Conservation (phyloP, 495 filamentous ascomycete species). For the Penicillium lagena region DNA sequence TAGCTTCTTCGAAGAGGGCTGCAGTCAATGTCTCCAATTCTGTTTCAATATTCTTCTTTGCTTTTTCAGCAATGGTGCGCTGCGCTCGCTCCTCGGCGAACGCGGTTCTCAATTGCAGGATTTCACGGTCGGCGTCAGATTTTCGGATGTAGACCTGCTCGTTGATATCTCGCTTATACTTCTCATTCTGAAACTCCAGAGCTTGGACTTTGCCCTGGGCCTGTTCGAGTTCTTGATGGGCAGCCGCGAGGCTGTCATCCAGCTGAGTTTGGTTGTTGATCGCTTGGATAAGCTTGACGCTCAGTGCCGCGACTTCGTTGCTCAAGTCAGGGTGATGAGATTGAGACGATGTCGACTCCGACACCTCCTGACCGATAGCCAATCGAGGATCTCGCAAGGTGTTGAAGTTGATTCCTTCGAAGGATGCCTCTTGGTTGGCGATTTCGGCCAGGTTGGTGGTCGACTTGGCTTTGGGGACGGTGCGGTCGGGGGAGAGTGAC, state of each 20-base stretch:
- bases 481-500: slow-evolving; percentile 32
- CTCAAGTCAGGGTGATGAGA: slow-evolving; percentile 71
- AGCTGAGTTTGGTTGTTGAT: slow-evolving; percentile 95
- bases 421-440: slow-evolving; percentile 7
- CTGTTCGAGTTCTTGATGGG: slow-evolving; percentile 77
- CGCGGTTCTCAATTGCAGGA: slow-evolving; percentile 60
- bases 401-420: slow-evolving; percentile 37
- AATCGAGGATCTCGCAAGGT: slow-evolving; percentile 47
- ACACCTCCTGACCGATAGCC: slow-evolving; percentile 24
- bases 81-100: slow-evolving; percentile 56
- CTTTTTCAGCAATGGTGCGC: slow-evolving; percentile 56
- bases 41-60: slow-evolving; percentile 66
- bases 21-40: slow-evolving; percentile 87
- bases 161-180: slow-evolving; percentile 65
- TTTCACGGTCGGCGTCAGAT: slow-evolving; percentile 61
- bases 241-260: slow-evolving; percentile 78
- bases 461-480: slow-evolving; percentile 38
- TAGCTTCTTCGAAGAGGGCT: slow-evolving; percentile 91
- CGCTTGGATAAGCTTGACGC: slow-evolving; percentile 91
- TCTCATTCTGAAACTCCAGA: slow-evolving; percentile 61
- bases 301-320: slow-evolving; percentile 82
- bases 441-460: slow-evolving; percentile 33
- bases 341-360: slow-evolving; percentile 27
- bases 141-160: slow-evolving; percentile 65
- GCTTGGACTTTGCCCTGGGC: slow-evolving; percentile 60